Evolutionary conservation across 768 basidiomycete species (phyloP).

Genomic region (Pisolithus sp.): DNA sequence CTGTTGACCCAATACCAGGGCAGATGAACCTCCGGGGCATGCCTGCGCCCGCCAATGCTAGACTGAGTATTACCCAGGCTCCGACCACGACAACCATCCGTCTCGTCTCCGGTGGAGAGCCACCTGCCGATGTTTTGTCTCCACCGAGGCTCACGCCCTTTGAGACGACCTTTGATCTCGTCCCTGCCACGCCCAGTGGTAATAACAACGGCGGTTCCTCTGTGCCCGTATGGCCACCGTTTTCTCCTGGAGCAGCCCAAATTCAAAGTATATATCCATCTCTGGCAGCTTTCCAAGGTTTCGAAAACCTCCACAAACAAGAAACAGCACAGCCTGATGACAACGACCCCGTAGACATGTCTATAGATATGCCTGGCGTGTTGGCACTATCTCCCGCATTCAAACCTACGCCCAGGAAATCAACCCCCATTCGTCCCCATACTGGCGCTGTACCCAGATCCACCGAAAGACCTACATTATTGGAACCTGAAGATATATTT

Average conservation of each 20-base stretch:
- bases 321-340: constrained; percentile 9
- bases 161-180: constrained; percentile 61
- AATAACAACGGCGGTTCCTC: constrained; percentile 5
- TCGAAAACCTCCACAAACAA: constrained; percentile 21
- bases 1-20: constrained; percentile 50
- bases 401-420: constrained; percentile 18
- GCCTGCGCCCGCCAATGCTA: constrained; percentile 55
- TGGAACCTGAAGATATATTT: constrained; percentile 33
- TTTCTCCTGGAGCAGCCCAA: constrained; percentile 26
- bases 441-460: constrained; percentile 21
- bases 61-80: constrained; percentile 51
- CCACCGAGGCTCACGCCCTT: constrained; percentile 67
- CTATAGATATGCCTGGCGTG: constrained; percentile 33
- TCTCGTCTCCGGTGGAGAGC: constrained; percentile 31
- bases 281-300: constrained; percentile 29
- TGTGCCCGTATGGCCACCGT: constrained; percentile 33
- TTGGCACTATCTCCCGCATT: constrained; percentile 13
- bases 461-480: constrained; percentile 25
- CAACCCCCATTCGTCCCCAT: constrained; percentile 7
- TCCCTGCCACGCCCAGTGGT: constrained; percentile 47
- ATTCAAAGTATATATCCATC: constrained; percentile 34
- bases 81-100: constrained; percentile 44
- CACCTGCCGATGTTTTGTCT: constrained; percentile 21
- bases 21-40: constrained; percentile 50
- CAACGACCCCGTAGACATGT: constrained; percentile 27